Percentiles rank a stretch among this genome's conserved stretches.
phyloP scores from a whole-genome alignment of 441 rosid genomes.

The Populus hybrid region DNA sequence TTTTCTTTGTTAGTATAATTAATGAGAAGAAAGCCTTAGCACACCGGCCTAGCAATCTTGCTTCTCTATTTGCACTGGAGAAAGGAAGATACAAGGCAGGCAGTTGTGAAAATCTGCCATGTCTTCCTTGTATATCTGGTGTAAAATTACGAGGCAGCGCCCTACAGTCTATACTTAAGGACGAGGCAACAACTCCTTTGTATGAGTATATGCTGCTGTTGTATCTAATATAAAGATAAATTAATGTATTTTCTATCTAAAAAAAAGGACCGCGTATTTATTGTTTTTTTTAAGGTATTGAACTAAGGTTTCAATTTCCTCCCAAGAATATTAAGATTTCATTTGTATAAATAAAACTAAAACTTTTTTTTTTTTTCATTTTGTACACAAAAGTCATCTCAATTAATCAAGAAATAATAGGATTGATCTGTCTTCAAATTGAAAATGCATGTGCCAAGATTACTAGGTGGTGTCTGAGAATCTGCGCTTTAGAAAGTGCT shows the following conservation, averaged over 20 bases:
- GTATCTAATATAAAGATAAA: not conserved
- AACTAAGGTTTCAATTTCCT: not conserved
- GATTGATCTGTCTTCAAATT: not conserved
- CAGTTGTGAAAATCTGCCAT: not conserved
- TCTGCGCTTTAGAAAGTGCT: not conserved
- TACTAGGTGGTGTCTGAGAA: not conserved
- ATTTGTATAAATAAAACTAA: no score
- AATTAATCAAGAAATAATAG: not conserved
- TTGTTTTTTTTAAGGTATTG: not conserved
- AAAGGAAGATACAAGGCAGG: not conserved
- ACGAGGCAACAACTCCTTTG: not conserved
- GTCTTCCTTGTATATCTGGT: not conserved
- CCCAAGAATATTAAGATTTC: not conserved
- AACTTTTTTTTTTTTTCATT: not conserved
- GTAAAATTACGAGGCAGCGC: not conserved
- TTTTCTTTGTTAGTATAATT: not conserved
- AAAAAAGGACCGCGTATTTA: not conserved
- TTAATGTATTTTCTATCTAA: not conserved
- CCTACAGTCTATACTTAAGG: no score
- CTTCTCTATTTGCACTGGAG: not conserved
- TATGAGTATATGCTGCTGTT: not conserved
- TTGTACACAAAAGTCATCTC: not conserved
- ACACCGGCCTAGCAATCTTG: not conserved
- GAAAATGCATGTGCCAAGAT: not conserved
- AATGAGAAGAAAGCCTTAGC: not conserved